Percentiles rank a stretch among this genome's conserved stretches.
Evolutionary conservation across 176 grass and related monocot species (phyloP).

Genomic region (Oryza meridionalis): DNA sequence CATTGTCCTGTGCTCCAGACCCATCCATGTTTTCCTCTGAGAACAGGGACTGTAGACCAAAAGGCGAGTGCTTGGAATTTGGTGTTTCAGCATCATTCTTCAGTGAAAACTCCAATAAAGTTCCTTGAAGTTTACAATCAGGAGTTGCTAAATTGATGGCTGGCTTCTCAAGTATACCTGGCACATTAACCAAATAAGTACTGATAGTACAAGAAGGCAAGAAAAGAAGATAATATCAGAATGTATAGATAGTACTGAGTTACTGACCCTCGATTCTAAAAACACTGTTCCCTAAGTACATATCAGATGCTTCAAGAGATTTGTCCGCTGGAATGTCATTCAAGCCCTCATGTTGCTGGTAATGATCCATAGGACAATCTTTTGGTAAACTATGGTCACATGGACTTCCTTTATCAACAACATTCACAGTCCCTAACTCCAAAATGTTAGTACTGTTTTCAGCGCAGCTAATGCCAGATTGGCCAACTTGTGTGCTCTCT

Average conservation of each 20-base stretch:
- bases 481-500: not conserved
- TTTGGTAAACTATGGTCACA: not conserved
- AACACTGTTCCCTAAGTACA: not conserved
- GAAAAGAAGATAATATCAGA: not conserved
- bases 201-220: not conserved
- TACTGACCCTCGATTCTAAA: slow-evolving; percentile 29
- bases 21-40: not conserved
- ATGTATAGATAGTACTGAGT: not conserved
- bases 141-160: not conserved
- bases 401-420: not conserved
- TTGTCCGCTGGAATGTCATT: not conserved
- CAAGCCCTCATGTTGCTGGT: not conserved
- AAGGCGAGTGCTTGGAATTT: slow-evolving; percentile 24
- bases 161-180: slow-evolving; percentile 26
- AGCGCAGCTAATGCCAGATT: not conserved
- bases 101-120: slow-evolving; percentile 14
- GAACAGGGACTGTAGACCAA: slow-evolving; percentile 23
- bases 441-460: slow-evolving; percentile 4
- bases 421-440: not conserved
- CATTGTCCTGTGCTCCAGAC: not conserved
- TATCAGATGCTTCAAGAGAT: not conserved
- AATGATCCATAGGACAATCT: slow-evolving; percentile 4
- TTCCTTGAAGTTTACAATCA: slow-evolving; percentile 5
- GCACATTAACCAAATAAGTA: slow-evolving; percentile 18
- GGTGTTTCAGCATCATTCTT: slow-evolving; percentile 43